A percentile compares a stretch with the other conserved stretches of the same genome.
Evolutionary conservation across 306 rosid species (phyloP).

Genomic region (Begonia masoniana): DNA sequence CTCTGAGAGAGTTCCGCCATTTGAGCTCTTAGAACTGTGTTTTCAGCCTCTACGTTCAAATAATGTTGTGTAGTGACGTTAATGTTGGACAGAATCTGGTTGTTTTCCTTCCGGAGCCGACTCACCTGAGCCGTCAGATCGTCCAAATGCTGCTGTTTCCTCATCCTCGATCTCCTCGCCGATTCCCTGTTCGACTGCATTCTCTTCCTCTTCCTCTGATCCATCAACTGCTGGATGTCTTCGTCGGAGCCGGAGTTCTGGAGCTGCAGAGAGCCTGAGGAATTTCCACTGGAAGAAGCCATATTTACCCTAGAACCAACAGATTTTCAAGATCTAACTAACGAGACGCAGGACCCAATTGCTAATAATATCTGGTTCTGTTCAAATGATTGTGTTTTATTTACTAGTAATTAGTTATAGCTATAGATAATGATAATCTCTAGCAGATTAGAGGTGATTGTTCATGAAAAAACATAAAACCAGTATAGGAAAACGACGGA

Average conservation of each 20-base stretch:
- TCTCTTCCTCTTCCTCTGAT: slow-evolving; percentile 60
- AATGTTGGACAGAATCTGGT: slow-evolving; percentile 23
- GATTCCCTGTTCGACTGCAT: slow-evolving; percentile 80
- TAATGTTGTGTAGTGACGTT: slow-evolving; percentile 36
- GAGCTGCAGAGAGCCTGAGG: slow-evolving; percentile 24
- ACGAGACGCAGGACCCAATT: slow-evolving; percentile 15
- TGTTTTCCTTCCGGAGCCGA: slow-evolving; percentile 33
- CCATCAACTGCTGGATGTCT: slow-evolving; percentile 39
- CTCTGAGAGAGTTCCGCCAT: slow-evolving; percentile 55
- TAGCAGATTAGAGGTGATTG: neutral
- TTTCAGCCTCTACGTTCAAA: slow-evolving; percentile 45
- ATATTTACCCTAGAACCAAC: slow-evolving; percentile 3
- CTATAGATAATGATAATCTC: neutral
- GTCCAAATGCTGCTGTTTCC: slow-evolving; percentile 65
- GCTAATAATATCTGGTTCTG: neutral
- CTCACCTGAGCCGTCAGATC: slow-evolving; percentile 33
- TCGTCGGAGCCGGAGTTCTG: slow-evolving; percentile 55
- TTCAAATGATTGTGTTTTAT: neutral
- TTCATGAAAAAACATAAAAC: slow-evolving; percentile 82
- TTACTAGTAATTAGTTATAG: slow-evolving; percentile 4
- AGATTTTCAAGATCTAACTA: neutral
- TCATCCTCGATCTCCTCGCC: slow-evolving; percentile 65
- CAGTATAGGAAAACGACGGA: slow-evolving; percentile 86
- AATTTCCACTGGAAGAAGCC: slow-evolving; percentile 66
- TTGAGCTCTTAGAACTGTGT: slow-evolving; percentile 50